Evolutionary conservation across 768 basidiomycete genomes (phyloP).

Genomic region (Lyophyllum atratum): DNA sequence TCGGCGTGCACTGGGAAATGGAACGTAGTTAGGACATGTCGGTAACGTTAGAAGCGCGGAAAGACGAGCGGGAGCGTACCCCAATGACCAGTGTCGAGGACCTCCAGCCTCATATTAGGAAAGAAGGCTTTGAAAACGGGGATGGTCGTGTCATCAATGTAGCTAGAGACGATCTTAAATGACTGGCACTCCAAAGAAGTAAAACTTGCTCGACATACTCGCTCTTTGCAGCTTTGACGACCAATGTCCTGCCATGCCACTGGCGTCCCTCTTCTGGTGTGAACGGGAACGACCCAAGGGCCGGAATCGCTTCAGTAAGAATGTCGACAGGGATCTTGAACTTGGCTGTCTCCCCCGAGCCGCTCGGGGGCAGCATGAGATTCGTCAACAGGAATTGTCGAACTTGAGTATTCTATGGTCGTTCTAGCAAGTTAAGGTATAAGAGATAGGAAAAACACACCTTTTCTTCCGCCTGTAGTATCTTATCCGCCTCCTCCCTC

Average conservation of each 20-base stretch:
- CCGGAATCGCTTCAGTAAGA: constrained; percentile 53
- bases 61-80: constrained; percentile 38
- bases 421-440: neutral
- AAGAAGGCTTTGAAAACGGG: constrained; percentile 64
- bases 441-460: constrained; percentile 32
- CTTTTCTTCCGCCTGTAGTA: constrained; percentile 61
- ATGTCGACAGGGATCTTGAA: constrained; percentile 75
- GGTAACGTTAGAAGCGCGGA: neutral
- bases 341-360: constrained; percentile 31
- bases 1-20: constrained; percentile 68
- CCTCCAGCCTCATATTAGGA: constrained; percentile 60
- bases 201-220: constrained; percentile 43
- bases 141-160: constrained; percentile 68
- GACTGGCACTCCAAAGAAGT: neutral
- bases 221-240: constrained; percentile 76
- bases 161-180: constrained; percentile 37
- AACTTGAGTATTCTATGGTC: constrained; percentile 57
- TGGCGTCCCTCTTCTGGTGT: constrained; percentile 42
- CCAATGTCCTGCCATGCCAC: constrained; percentile 60
- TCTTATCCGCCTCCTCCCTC: constrained; percentile 64
- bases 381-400: constrained; percentile 85
- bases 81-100: constrained; percentile 80
- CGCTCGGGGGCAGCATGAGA: constrained; percentile 28
- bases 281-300: constrained; percentile 78
- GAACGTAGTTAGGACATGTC: neutral